Evolutionary conservation across 1,139 yeast species (phyloP).

Genomic region (Geotrichum phurueaensis): DNA sequence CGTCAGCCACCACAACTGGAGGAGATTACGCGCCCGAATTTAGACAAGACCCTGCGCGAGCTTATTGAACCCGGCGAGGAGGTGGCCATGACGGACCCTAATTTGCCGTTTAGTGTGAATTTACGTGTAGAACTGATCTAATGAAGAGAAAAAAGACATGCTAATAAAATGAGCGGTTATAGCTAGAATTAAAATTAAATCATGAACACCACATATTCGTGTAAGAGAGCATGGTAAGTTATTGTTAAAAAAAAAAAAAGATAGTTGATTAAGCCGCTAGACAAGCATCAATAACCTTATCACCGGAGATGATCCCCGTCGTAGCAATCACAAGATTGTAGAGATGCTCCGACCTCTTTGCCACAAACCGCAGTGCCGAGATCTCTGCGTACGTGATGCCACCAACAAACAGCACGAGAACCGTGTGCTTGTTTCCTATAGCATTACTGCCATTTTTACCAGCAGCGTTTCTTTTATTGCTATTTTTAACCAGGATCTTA

Average conservation of each 20-base stretch:
- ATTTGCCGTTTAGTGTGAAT: slow-evolving; percentile 44
- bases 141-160: not conserved
- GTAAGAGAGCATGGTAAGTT: not conserved
- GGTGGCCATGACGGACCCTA: slow-evolving; percentile 52
- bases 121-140: slow-evolving; percentile 25
- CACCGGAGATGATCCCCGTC: slow-evolving; percentile 51
- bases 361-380: slow-evolving; percentile 55
- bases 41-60: slow-evolving; percentile 36
- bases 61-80: slow-evolving; percentile 46
- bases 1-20: slow-evolving; percentile 49
- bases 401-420: slow-evolving; percentile 56
- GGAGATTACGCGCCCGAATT: slow-evolving; percentile 45
- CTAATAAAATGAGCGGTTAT: not conserved
- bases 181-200: not conserved
- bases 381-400: slow-evolving; percentile 79
- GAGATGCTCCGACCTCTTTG: slow-evolving; percentile 36
- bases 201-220: not conserved
- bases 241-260: not conserved
- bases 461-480: slow-evolving; percentile 27
- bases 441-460: slow-evolving; percentile 18
- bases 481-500: slow-evolving; percentile 32
- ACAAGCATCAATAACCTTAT: slow-evolving; percentile 34
- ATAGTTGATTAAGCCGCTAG: not conserved
- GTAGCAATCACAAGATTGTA: slow-evolving; percentile 47
- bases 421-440: slow-evolving; percentile 28